Conservation (phyloP, 2,329 filamentous ascomycete species). For the Amphichorda felina region DNA sequence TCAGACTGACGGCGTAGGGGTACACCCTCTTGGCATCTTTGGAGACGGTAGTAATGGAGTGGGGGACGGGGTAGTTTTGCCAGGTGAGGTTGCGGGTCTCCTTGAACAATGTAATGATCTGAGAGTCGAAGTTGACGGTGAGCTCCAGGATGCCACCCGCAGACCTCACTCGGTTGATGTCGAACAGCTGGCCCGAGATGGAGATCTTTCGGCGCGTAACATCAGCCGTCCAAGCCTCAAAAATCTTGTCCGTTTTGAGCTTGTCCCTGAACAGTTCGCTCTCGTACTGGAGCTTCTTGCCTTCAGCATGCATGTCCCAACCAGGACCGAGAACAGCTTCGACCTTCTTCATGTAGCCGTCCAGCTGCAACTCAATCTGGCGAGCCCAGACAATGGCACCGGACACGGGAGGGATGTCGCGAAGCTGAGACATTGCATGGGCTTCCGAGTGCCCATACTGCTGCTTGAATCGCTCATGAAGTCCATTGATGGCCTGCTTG, state of each 20-base stretch:
- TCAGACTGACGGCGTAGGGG: constrained; percentile 91
- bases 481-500: constrained; percentile 82
- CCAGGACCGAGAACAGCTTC: constrained; percentile 92
- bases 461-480: constrained; percentile 97
- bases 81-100: constrained; percentile 93
- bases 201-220: constrained; percentile 80
- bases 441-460: constrained; percentile 98
- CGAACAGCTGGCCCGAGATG: constrained; percentile 85
- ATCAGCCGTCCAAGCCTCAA: constrained; percentile 89
- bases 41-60: constrained; percentile 87
- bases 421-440: constrained; percentile 94
- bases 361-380: constrained; percentile 91
- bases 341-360: constrained; percentile 98
- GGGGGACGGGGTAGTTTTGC: constrained; percentile 89
- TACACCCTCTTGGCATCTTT: constrained; percentile 99
- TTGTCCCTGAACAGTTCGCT: constrained; percentile 93
- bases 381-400: constrained; percentile 96
- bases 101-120: constrained; percentile 97
- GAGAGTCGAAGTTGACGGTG: constrained; percentile 89
- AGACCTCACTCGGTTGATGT: constrained; percentile 78
- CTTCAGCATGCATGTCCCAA: constrained; percentile 89
- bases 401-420: constrained; percentile 88
- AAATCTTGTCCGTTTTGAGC: constrained; percentile 85
- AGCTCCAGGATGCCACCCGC: constrained; percentile 82
- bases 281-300: constrained; percentile 84